Percentiles rank a stretch among this genome's conserved stretches.
Conservation (phyloP, 2,329 filamentous ascomycete species). For the Neonectria punicea region DNA sequence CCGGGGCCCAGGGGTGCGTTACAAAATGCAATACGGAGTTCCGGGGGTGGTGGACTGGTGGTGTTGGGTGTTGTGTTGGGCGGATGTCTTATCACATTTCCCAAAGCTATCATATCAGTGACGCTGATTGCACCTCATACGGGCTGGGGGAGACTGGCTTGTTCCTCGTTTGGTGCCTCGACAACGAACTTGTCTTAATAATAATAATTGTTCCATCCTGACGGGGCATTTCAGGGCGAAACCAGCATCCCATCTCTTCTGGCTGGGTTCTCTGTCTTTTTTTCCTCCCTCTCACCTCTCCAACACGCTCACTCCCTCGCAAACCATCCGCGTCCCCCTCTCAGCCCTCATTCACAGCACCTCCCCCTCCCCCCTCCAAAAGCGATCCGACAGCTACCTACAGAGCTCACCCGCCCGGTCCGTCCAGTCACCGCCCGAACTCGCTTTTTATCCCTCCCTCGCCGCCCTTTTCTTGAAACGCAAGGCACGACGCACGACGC, state of each 20-base stretch:
- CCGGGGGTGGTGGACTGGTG: not conserved
- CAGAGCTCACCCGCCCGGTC: not conserved
- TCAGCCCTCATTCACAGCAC: not conserved
- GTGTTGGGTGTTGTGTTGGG: slow-evolving; percentile 10
- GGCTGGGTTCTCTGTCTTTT: slow-evolving; percentile 1
- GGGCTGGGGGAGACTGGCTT: slow-evolving; percentile 9
- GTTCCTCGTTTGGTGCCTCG: slow-evolving; percentile 5
- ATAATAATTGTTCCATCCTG: slow-evolving; percentile 14
- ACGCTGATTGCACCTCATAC: slow-evolving; percentile 21
- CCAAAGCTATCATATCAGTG: slow-evolving; percentile 25
- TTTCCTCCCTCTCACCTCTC: not conserved
- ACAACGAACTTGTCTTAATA: slow-evolving; percentile 18
- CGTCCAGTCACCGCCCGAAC: not conserved
- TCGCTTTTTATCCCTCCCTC: not conserved
- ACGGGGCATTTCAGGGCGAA: not conserved
- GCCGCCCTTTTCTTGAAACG: not conserved
- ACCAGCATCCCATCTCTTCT: slow-evolving; percentile 5
- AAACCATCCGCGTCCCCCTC: not conserved
- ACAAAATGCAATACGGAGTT: not conserved
- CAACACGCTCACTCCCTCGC: not conserved
- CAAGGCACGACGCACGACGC: not conserved
- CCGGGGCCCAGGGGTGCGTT: not conserved
- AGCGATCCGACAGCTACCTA: not conserved
- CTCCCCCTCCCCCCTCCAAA: not conserved
- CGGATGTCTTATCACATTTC: slow-evolving; percentile 24